A percentile compares a stretch with the other conserved stretches of the same genome.
These are phyloP conservation scores for Colletotrichum somersetense DNA, from an alignment of 2,329 filamentous ascomycete species.

Conservation along the genomic window DNA sequence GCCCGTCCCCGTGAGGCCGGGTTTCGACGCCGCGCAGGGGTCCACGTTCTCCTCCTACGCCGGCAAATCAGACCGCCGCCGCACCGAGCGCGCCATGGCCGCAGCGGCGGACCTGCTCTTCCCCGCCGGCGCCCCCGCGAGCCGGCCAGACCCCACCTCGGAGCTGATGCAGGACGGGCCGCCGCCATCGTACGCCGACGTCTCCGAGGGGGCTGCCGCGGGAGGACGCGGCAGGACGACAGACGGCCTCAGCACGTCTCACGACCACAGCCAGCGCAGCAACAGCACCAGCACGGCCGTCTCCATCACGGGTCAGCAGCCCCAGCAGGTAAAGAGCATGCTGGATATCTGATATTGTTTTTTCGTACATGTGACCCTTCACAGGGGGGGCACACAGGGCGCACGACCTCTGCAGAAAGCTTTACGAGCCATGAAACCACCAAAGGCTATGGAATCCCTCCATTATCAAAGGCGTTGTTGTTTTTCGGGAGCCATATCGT, in stretches of 20 bases:
- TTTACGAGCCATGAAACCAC: constrained; percentile 30
- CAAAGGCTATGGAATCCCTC: not conserved
- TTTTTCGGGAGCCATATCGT: not conserved
- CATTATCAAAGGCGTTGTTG: not conserved
- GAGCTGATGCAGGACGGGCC: constrained; percentile 60
- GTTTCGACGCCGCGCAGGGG: constrained; percentile 45
- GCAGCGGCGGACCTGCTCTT: constrained; percentile 62
- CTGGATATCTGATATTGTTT: constrained; percentile 60
- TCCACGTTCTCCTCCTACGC: constrained; percentile 50
- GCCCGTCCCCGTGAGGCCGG: constrained; percentile 40
- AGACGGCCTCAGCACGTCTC: not conserved
- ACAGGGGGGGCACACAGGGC: too few species aligned
- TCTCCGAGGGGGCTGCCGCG: not conserved
- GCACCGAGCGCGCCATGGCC: constrained; percentile 59
- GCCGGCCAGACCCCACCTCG: constrained; percentile 51
- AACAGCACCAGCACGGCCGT: constrained; percentile 61
- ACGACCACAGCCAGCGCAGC: constrained; percentile 54
- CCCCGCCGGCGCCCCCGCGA: constrained; percentile 54
- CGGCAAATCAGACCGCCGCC: constrained; percentile 60
- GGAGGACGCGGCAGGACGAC: constrained; percentile 15
- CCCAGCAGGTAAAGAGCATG: constrained; percentile 71
- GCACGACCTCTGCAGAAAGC: not conserved
- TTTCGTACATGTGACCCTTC: not conserved
- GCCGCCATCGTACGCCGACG: constrained; percentile 54
- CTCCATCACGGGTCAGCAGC: constrained; percentile 59